These are phyloP conservation scores for Paraphoma sp. DNA, from an alignment of 2,329 filamentous ascomycete species.

Conservation along the genomic window DNA sequence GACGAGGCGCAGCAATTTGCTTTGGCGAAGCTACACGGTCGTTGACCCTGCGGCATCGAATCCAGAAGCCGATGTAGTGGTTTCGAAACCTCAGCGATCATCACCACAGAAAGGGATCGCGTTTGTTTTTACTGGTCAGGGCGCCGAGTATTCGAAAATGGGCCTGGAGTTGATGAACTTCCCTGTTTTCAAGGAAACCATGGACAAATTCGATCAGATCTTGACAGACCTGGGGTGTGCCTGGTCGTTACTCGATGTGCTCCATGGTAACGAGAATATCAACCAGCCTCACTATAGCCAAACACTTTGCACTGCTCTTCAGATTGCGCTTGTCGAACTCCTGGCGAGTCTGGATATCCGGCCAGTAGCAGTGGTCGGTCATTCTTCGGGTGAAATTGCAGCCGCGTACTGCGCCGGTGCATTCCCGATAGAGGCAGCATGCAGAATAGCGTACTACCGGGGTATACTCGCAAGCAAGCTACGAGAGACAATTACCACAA, in stretches of 20 bases:
- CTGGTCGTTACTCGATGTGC: slow-evolving; percentile 18
- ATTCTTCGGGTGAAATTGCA: slow-evolving; percentile 38
- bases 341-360: slow-evolving; percentile 18
- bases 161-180: slow-evolving; percentile 44
- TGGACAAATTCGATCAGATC: slow-evolving; percentile 9
- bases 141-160: slow-evolving; percentile 52
- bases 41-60: slow-evolving; percentile 2
- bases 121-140: slow-evolving; percentile 53
- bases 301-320: slow-evolving; percentile 27
- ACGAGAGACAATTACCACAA: too few species aligned
- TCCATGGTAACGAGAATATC: slow-evolving; percentile 11
- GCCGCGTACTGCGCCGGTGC: slow-evolving; percentile 30
- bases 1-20: too few species aligned
- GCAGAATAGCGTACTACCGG: too few species aligned
- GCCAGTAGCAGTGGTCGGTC: slow-evolving; percentile 25
- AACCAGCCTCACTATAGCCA: slow-evolving; percentile 22
- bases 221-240: slow-evolving; percentile 5
- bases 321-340: slow-evolving; percentile 30
- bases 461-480: too few species aligned
- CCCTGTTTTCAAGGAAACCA: slow-evolving; percentile 12
- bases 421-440: too few species aligned
- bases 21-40: too few species aligned
- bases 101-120: slow-evolving; percentile 2
- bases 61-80: background rate
- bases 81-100: background rate